These are phyloP conservation scores for Geranium brycei DNA, from an alignment of 345 rosid species.

Conservation along the genomic window DNA sequence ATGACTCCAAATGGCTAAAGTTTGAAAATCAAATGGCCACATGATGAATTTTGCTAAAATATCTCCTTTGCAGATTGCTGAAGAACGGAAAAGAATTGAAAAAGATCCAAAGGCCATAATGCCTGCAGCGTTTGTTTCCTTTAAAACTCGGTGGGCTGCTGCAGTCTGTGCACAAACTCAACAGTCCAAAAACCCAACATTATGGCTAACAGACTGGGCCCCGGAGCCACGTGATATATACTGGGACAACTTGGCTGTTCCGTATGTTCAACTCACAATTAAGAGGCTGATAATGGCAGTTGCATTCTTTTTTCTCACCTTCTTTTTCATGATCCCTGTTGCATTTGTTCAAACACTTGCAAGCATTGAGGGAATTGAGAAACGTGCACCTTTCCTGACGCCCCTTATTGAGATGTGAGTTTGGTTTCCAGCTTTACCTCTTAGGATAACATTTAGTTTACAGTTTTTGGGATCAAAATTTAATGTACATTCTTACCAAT, in stretches of 20 bases:
- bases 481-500: too few relatives aligned
- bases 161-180: constrained; percentile 96
- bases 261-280: constrained; percentile 59
- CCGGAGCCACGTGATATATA: constrained; percentile 88
- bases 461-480: neutral
- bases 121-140: constrained; percentile 95
- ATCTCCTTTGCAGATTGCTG: constrained; percentile 35
- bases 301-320: constrained; percentile 87
- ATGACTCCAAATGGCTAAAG: too few relatives aligned
- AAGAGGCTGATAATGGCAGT: constrained; percentile 57
- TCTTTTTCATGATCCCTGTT: constrained; percentile 89
- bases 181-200: constrained; percentile 74
- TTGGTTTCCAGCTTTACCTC: constrained; percentile 3
- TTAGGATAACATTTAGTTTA: constrained; percentile 3
- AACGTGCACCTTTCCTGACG: constrained; percentile 51
- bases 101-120: constrained; percentile 60
- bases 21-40: too few relatives aligned
- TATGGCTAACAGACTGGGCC: constrained; percentile 95
- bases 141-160: constrained; percentile 90
- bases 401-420: constrained; percentile 56
- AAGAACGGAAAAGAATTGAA: constrained; percentile 44
- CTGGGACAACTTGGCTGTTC: constrained; percentile 80
- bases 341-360: constrained; percentile 86
- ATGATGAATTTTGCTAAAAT: too few relatives aligned
- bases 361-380: constrained; percentile 67